A percentile compares a stretch with the other conserved stretches of the same genome.
Conservation (phyloP, 192 early-diverging fungal genomes). For the Backusella mclennaniae region DNA sequence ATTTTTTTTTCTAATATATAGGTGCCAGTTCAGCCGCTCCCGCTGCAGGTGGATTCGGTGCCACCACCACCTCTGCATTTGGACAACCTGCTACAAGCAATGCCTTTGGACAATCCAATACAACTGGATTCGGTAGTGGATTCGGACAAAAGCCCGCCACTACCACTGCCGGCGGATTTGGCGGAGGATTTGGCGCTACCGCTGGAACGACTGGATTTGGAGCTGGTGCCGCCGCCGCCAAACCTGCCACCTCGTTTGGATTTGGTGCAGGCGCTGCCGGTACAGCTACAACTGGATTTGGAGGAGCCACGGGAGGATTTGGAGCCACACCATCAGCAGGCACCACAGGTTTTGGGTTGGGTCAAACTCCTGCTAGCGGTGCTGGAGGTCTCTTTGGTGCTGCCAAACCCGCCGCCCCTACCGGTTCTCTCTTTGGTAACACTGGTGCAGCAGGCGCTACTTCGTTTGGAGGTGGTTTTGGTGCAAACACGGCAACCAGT, state of each 20-base stretch:
- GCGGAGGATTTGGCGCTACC: not conserved
- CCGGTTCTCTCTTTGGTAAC: conserved; percentile 20
- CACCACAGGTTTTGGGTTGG: not conserved
- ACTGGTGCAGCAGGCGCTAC: not conserved
- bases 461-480: conserved; percentile 32
- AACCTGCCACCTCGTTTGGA: not conserved
- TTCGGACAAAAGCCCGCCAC: conserved; percentile 19
- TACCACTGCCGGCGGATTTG: conserved; percentile 25
- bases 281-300: not conserved
- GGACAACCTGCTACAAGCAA: conserved; percentile 28
- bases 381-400: conserved; percentile 12
- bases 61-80: conserved; percentile 27
- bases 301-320: not conserved
- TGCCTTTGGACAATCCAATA: conserved; percentile 29
- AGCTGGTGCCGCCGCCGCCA: conserved; percentile 22
- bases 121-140: not conserved
- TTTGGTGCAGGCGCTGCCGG: not conserved
- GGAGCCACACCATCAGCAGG: not conserved
- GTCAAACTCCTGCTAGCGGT: not conserved
- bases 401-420: not conserved
- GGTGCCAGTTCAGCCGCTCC: conserved; percentile 14
- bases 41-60: conserved; percentile 42
- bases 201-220: conserved; percentile 28
- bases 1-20: conserved; percentile 32
- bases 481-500: conserved; percentile 23